phyloP scores from a whole-genome alignment of 495 filamentous ascomycete species.

The Xanthoparmelia taractica region DNA sequence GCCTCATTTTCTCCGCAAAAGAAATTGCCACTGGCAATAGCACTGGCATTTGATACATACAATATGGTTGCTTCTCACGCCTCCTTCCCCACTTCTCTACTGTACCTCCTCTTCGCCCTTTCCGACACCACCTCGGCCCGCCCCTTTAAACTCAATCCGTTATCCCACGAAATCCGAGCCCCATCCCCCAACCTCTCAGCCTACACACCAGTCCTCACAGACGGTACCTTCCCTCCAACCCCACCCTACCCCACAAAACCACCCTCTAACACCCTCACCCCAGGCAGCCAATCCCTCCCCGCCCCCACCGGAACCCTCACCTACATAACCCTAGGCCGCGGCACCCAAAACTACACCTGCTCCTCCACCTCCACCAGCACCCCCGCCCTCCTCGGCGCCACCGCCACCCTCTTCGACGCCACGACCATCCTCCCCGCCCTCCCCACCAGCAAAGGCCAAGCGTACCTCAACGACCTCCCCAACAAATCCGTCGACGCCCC shows the following conservation, averaged over 20 bases:
- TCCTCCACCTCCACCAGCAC: conserved; percentile 10
- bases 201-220: neutral
- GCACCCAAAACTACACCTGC: conserved; percentile 74
- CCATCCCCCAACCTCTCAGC: neutral
- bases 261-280: neutral
- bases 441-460: conserved; percentile 6
- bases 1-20: neutral
- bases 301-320: conserved; percentile 45
- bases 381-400: conserved; percentile 31
- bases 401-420: conserved; percentile 59
- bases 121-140: neutral
- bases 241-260: neutral
- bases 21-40: neutral
- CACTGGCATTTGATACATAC: neutral
- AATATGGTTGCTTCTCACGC: neutral
- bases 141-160: neutral
- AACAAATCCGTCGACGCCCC: neutral
- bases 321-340: conserved; percentile 59
- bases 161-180: neutral
- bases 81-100: neutral
- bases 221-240: neutral
- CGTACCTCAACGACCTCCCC: neutral
- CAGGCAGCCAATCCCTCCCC: conserved; percentile 31
- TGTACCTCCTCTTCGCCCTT: neutral
- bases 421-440: conserved; percentile 37